Base-by-base conservation (phyloP, 2,329 filamentous ascomycete genomes). In the Daldinia sp. region DNA sequence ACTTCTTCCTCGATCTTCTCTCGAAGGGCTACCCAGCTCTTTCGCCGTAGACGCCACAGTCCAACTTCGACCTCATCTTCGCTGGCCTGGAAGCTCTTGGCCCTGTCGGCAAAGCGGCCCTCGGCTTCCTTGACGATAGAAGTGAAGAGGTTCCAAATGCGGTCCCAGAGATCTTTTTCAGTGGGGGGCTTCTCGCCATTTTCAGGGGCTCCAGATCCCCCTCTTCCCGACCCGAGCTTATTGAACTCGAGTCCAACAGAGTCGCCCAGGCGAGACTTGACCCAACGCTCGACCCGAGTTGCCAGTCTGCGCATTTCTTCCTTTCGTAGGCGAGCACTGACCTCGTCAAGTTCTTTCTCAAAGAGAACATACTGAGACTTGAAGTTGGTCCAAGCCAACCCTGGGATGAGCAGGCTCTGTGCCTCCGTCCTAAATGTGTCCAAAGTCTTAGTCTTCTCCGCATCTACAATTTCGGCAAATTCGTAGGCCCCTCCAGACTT, bases 231-330 rank as follows among this genome's bases (percentile, higher is more conserved):
- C 3, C 94, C 94, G 49, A 98, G 86, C 75, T 94, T 95, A 80
- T 97, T 98, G 84, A 99, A 98, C 74, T 98, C 94, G 15, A 98
- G 80, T 11, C 94, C 93, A 41, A 98, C 84, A 13, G 92, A 92
- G 75, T 99, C 95, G 30, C 89, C 89, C 30, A 99, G 84, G 47
- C 93, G 89, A 60, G 92, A 93, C 72, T 90, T 90, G 66, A 99
- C 94, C 92, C 94, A 97, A 70, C 94, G 88, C 79, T 99, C 95
- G 21, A 97, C 91, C 17, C 95, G 87, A 29, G 90, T 95, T 1
- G 95, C 94, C 66, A 99, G 81, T 19, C 95, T 88, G 65, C 94
- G 88, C 93, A 99, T 97, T 79, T 99, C 95, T 69, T 99, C 95
- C 74, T 95, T 94, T 70, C 95, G 87, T 70, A 99, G 80, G 65